Base-by-base conservation (phyloP, 2,329 filamentous ascomycete genomes). In the Pyricularia pennisetigena region DNA sequence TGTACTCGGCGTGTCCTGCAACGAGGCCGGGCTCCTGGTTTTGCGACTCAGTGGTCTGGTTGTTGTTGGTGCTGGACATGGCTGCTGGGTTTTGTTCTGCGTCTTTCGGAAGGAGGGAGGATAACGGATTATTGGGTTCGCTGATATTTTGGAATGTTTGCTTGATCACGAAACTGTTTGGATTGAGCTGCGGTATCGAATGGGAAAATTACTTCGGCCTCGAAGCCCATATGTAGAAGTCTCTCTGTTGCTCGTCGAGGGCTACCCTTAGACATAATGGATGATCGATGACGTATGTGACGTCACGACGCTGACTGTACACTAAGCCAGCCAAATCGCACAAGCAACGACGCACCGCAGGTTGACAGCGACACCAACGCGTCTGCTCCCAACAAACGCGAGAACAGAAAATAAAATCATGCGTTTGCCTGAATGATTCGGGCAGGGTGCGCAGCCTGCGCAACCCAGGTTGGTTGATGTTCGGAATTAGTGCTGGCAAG, bases 1-100 rank as follows among this genome's bases (percentile, higher is more conserved):
- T 82, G 73, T 90, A 92, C 74, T 90, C 86, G 35, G 82, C 87
- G 75, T 91, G 89, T 61, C 85, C 83, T 69, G 83, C 81, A 62
- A 91, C 74, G 71, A 92, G 86, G 63, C 87, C 83, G 24, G 88
- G 85, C 70, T 86, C 79, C 69, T 82, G 76, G 57, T 76, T 71
- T 41, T 76, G 69, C 41, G 68, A 61, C 20, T 68, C 30, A 54
- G 64, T 65, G 16, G 69, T 65, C 35, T 69, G 68, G 67, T 73
- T 70, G 67, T 73, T 70, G 70, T 72, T 76, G 73, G 73, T 74
- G 69, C 75, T 75, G 30, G 76, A 71, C 73, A 74, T 74, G 7
- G 23, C 62, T 41, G 57, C n/a, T 57, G 54, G 54, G 54, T 57
- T 57, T 61, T 61, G 57, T 26, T 49, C 2, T 49, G 41, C 20